These are phyloP conservation scores for Tetrapisispora iriomotensis DNA, from an alignment of 805 yeast genomes.

Conservation along the genomic window DNA sequence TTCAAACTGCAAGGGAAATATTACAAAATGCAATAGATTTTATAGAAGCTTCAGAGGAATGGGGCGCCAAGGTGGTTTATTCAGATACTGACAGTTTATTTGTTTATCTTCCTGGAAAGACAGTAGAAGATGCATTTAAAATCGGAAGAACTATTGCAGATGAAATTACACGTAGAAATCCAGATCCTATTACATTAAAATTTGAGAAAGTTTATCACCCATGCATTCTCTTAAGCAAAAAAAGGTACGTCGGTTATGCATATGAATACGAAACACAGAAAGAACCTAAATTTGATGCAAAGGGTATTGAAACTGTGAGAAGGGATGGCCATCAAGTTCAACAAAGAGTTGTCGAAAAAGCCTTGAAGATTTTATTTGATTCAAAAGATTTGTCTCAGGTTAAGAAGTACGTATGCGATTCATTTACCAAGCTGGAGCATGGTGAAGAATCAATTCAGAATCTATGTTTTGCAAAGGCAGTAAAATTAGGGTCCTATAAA, in stretches of 20 bases:
- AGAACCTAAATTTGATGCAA: constrained; percentile 77
- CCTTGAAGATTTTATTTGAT: constrained; percentile 60
- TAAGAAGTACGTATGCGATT: constrained; percentile 51
- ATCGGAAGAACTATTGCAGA: constrained; percentile 65
- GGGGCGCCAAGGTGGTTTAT: constrained; percentile 90
- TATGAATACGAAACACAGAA: constrained; percentile 50
- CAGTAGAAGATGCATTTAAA: constrained; percentile 64
- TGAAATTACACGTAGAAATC: constrained; percentile 53
- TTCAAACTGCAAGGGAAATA: constrained; percentile 81
- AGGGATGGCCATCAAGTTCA: constrained; percentile 94
- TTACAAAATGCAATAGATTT: constrained; percentile 56
- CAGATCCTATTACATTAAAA: constrained; percentile 73
- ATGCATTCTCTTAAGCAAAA: constrained; percentile 70
- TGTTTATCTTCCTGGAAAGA: constrained; percentile 79
- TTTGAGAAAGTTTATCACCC: constrained; percentile 93
- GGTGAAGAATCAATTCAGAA: constrained; percentile 65
- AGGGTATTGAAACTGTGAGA: constrained; percentile 90
- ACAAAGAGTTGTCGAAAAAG: constrained; percentile 66
- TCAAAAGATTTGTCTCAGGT: constrained; percentile 61
- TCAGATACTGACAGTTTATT: constrained; percentile 95
- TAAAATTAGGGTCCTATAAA: constrained; percentile 73
- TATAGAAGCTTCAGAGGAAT: constrained; percentile 49
- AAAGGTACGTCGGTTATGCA: constrained; percentile 82
- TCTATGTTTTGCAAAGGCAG: constrained; percentile 87
- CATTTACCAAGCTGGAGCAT: constrained; percentile 56